Evolutionary conservation across 176 grass and related monocot species (phyloP), one percentile per base, ranked within the genome.

Genomic region (Themeda triandra): DNA sequence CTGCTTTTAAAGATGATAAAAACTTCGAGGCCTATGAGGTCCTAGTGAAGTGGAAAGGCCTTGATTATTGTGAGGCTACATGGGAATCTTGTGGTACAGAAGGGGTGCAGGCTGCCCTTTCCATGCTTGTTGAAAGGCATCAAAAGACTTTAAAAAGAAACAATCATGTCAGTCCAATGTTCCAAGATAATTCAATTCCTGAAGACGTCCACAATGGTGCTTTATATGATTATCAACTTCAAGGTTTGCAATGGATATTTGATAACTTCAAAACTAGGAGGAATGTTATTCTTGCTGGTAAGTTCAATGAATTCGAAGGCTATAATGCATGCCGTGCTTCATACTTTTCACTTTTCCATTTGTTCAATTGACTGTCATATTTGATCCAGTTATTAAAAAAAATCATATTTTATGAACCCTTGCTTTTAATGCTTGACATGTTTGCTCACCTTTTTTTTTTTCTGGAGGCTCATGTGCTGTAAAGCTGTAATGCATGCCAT

Each of bases 251-350:
- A 69, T 94, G 89, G 92, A 87, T 94, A 10, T 54, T 94, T 51
- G 67, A 77, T 53, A 94, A 92, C 45, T 94, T 85, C 66, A 86
- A 79, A 78, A 69, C 45, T 79, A 92, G 42, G 56, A 92, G 83
- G 73, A 94, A 91, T 21, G 71, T 87, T 69, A 92, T 94, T 49
- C 92, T 94, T 75, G 92, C 92, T 81, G 92, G 88, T 94, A 91
- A 33, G 86, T 73, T 19, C 17, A 13, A 13, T 87, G 31, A 82
- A 73, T 59, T 67, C 12, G 45, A 74, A 77, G 17, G 27, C 37
- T 63, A 48, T 19, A 44, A 71, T 82, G 29, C 51, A 68, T 51
- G 24, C 40, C 10, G 1, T 45, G 18, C 10, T 37, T 51, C 39
- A 12, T 33, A 80, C 19, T 63, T 66, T 6, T 37, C 29, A 32